phyloP scores from a whole-genome alignment of 179 eudicot genomes.

The Nepenthes alata region DNA sequence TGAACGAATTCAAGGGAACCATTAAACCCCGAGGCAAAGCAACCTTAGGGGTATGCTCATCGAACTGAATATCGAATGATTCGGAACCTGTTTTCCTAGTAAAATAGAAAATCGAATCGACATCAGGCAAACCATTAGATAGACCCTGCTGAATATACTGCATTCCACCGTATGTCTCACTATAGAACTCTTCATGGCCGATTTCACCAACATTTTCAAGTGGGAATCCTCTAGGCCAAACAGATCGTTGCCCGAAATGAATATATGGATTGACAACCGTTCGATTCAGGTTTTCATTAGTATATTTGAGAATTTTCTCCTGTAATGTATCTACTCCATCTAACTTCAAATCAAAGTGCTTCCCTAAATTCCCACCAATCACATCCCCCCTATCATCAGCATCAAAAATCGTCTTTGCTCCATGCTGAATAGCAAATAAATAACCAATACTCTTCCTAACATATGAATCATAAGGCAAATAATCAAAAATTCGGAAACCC shows the following conservation, averaged over 20 bases:
- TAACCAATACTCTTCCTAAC: slow-evolving; percentile 52
- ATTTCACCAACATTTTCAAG: slow-evolving; percentile 51
- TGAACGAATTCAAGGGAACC: slow-evolving; percentile 55
- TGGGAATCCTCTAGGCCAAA: slow-evolving; percentile 61
- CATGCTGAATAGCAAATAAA: slow-evolving; percentile 59
- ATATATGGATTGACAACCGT: slow-evolving; percentile 52
- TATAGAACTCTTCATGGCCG: slow-evolving; percentile 39
- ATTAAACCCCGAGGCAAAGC: slow-evolving; percentile 50
- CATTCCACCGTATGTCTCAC: slow-evolving; percentile 47
- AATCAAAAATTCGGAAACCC: slow-evolving; percentile 42
- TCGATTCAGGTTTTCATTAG: slow-evolving; percentile 40
- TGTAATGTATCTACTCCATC: slow-evolving; percentile 34
- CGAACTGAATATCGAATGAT: slow-evolving; percentile 42
- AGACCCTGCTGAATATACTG: slow-evolving; percentile 53
- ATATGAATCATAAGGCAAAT: slow-evolving; percentile 50
- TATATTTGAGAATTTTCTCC: slow-evolving; percentile 44
- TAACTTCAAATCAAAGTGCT: slow-evolving; percentile 49
- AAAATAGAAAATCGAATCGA: slow-evolving; percentile 56
- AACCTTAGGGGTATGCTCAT: slow-evolving; percentile 41
- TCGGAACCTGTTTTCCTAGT: slow-evolving; percentile 37
- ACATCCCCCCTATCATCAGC: slow-evolving; percentile 50
- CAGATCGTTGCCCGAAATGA: slow-evolving; percentile 57
- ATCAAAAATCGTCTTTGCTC: slow-evolving; percentile 45
- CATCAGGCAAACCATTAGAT: slow-evolving; percentile 59
- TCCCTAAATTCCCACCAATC: slow-evolving; percentile 38